These are phyloP conservation scores for Arthroderma sp. DNA, from an alignment of 2,329 filamentous ascomycete species.

Conservation along the genomic window DNA sequence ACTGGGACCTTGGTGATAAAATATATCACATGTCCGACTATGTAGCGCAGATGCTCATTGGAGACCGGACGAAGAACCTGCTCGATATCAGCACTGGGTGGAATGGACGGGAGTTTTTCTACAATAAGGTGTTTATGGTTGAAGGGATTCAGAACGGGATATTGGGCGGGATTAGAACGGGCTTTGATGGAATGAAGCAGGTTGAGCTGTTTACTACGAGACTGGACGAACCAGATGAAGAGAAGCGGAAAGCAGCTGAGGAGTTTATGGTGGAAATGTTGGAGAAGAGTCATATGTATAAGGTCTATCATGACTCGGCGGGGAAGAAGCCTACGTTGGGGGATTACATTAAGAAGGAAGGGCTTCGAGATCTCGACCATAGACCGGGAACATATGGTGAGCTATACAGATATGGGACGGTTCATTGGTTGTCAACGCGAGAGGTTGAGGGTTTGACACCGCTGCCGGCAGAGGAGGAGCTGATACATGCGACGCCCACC, in stretches of 20 bases:
- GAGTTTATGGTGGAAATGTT: slow-evolving; percentile 19
- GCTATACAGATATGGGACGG: slow-evolving; percentile 17
- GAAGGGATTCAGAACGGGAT: slow-evolving; percentile 1
- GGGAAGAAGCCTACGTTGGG: too few relatives aligned
- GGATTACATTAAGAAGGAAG: too few relatives aligned
- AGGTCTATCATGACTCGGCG: too few relatives aligned
- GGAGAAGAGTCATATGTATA: slow-evolving; percentile 12
- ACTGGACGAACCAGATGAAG: slow-evolving; percentile 9
- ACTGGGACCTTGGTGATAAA: too few relatives aligned
- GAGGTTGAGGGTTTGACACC: neutral
- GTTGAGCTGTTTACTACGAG: slow-evolving; percentile 19
- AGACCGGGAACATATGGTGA: slow-evolving; percentile 18
- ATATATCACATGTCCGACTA: slow-evolving; percentile 1
- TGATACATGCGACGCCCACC: neutral
- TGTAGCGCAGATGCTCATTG: slow-evolving; percentile 2
- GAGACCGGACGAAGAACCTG: slow-evolving; percentile 2
- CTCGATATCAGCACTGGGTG: neutral
- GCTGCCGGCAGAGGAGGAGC: neutral
- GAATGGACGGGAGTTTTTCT: slow-evolving; percentile 3
- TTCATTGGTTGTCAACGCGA: slow-evolving; percentile 17
- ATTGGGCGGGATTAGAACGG: slow-evolving; percentile 11
- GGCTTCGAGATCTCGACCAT: too few relatives aligned
- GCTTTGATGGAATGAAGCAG: slow-evolving; percentile 20
- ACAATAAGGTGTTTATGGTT: neutral
- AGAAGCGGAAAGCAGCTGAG: slow-evolving; percentile 18